Base-by-base conservation (phyloP, 2,329 filamentous ascomycete genomes). In the Epichloe festucae region DNA sequence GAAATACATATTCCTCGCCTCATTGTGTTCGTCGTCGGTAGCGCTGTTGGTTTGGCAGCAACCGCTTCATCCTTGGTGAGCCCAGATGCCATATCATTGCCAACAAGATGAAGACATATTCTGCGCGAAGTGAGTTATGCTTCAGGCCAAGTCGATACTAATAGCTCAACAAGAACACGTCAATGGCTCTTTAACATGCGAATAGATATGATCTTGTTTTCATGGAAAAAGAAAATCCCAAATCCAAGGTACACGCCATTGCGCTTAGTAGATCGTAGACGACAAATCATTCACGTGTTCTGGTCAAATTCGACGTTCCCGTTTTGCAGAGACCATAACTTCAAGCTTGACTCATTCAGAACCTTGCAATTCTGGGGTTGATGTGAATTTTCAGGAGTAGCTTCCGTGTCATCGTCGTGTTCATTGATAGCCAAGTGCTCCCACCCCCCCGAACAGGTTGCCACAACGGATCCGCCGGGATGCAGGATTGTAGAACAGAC, bases 371-470 rank as follows among this genome's bases (percentile, higher is more conserved):
- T 43, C 23, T 23, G 43, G 10, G 5, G 8, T 11, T 46, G 43
- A 10, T 27, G 19, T 11, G 23, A 4, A 21, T 14, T n/a, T 39
- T 5, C 15, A 17, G 14, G 15, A 12, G 15, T 39, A 21, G 19
- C 10, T 42, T n/a, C 10, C 5, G 44, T 8, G 12, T 14, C 23
- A 4, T 31, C 6, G 4, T 48, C 42, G 53, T 40, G 8, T 2
- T 48, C 45, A 21, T 44, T 27, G 3, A 46, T 8, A 15, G 7
- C 14, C 5, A 60, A 54, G 35, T 65, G 67, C 15, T 65, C 65
- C 77, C 77, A 81, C 73, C 2, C 78, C 2, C 78, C 78, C 0
- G 76, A 76, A 58, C 76, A 80, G 0, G 77, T 81, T 19, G 74
- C 78, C 15, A 73, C 64, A 1, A 81, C 78, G 0, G 77, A 75